Percentiles rank a stretch among this genome's conserved stretches.
These are phyloP conservation scores for Colletotrichum endophyticum DNA, from an alignment of 2,329 filamentous ascomycete genomes.

Conservation along the genomic window DNA sequence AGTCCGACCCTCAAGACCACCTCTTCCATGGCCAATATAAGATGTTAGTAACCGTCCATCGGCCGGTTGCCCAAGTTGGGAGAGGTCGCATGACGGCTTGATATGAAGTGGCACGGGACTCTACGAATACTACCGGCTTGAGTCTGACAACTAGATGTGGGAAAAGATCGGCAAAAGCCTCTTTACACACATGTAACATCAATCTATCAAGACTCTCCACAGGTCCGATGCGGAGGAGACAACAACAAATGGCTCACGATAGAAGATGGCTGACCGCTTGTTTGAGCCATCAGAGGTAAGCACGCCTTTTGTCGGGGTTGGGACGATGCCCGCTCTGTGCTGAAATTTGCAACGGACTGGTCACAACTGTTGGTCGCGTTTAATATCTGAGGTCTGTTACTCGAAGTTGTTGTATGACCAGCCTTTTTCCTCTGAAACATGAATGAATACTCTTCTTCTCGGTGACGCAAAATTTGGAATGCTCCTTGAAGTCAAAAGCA, in stretches of 20 bases:
- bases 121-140: not conserved
- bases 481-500: not conserved
- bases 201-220: not conserved
- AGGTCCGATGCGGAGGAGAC: not conserved
- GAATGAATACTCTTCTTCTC: not conserved
- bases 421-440: not conserved
- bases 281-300: not conserved
- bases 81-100: not conserved
- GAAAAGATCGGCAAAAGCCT: not conserved
- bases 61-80: not conserved
- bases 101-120: not conserved
- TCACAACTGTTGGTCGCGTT: not conserved
- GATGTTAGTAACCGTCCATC: not conserved
- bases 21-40: not conserved
- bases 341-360: not conserved
- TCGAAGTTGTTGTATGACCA: not conserved
- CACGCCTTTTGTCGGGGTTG: not conserved
- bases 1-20: not conserved
- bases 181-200: not conserved
- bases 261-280: not conserved
- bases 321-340: not conserved
- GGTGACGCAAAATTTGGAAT: not conserved
- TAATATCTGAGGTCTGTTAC: not conserved
- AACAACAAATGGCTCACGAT: not conserved
- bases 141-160: not conserved